A percentile compares a stretch with the other conserved stretches of the same genome.
These are phyloP conservation scores for Penicillium digitatum DNA, from an alignment of 2,329 filamentous ascomycete species.

Conservation along the genomic window DNA sequence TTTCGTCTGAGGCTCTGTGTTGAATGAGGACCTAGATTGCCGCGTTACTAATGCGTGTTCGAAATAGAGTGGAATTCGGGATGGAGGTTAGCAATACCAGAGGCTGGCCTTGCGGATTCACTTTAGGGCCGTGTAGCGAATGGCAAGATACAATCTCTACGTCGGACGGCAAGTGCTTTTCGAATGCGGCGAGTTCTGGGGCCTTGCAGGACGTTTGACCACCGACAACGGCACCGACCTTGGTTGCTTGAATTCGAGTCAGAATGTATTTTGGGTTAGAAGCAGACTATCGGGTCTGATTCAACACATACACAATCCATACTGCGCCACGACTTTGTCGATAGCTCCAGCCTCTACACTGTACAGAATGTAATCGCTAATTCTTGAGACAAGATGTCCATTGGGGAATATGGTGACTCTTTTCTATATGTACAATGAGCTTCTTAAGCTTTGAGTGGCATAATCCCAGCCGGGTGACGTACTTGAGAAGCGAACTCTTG, in stretches of 20 bases:
- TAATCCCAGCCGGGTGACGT: slow-evolving; percentile 51
- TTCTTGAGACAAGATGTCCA: slow-evolving; percentile 91
- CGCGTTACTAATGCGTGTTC: slow-evolving; percentile 14
- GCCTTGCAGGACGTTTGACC: slow-evolving; percentile 98
- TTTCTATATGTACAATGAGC: slow-evolving; percentile 60
- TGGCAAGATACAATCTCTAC: slow-evolving; percentile 94
- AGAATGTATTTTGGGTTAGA: slow-evolving; percentile 18
- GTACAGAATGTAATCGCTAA: slow-evolving; percentile 98
- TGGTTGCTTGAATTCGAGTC: slow-evolving; percentile 65
- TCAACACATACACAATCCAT: slow-evolving; percentile 76
- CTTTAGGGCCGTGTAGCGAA: slow-evolving; percentile 88
- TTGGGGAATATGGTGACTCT: slow-evolving; percentile 85
- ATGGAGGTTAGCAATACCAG: slow-evolving; percentile 54
- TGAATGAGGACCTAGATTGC: slow-evolving; percentile 68
- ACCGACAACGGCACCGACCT: slow-evolving; percentile 89
- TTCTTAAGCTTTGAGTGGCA: slow-evolving; percentile 28
- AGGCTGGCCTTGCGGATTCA: slow-evolving; percentile 84
- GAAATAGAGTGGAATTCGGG: slow-evolving; percentile 11
- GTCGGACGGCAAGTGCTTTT: slow-evolving; percentile 78
- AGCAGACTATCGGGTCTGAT: slow-evolving; percentile 6
- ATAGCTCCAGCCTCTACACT: slow-evolving; percentile 93
- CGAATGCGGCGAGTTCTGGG: slow-evolving; percentile 90
- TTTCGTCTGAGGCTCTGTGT: slow-evolving; percentile 76
- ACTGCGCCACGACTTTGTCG: slow-evolving; percentile 78
- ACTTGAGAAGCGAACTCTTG: slow-evolving; percentile 83